Evolutionary conservation across 331 rosid species (phyloP).

Genomic region (Malus hybrid): DNA sequence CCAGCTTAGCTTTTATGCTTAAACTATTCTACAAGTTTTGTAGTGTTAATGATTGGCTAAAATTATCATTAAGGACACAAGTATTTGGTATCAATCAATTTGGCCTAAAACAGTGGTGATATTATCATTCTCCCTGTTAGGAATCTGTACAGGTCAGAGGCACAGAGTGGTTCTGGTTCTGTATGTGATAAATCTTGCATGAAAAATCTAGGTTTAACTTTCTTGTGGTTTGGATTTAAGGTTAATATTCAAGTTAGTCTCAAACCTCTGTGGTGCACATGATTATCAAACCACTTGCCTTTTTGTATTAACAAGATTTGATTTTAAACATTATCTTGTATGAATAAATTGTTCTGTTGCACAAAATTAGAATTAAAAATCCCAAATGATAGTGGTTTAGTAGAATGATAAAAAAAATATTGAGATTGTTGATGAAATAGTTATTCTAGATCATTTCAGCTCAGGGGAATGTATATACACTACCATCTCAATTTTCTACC

Average conservation of each 20-base stretch:
- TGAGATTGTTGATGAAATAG: background rate
- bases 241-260: background rate
- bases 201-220: background rate
- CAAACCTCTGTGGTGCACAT: background rate
- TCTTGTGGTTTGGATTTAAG: background rate
- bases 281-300: background rate
- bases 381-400: background rate
- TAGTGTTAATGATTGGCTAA: background rate
- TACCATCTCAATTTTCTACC: background rate
- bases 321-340: background rate
- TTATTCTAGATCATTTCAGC: background rate
- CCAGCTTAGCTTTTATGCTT: constrained; percentile 1
- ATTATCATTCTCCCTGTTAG: background rate
- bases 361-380: background rate
- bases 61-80: background rate
- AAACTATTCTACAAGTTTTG: background rate
- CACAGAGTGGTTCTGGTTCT: background rate
- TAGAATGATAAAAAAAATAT: background rate
- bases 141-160: background rate
- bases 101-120: background rate
- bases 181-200: background rate
- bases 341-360: background rate
- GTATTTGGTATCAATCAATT: background rate
- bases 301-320: background rate
- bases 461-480: background rate